These are phyloP conservation scores for Chrysosporium queenslandicum DNA, from an alignment of 2,329 filamentous ascomycete species.

Conservation along the genomic window DNA sequence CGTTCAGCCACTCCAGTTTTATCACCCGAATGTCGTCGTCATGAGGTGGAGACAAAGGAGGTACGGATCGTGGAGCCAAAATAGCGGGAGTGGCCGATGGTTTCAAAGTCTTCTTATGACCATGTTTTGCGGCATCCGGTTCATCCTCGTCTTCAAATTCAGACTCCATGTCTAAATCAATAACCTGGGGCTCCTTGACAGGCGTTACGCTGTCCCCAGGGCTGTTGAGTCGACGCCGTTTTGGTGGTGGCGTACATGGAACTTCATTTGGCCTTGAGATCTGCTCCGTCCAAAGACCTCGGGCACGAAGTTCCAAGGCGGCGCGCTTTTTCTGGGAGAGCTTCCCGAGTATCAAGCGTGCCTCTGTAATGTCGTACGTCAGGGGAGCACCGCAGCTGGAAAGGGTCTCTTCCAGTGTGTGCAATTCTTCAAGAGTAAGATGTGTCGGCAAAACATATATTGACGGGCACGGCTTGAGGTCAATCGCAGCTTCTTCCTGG, in stretches of 20 bases:
- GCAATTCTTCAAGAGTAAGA: constrained; percentile 53
- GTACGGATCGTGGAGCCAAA: neutral
- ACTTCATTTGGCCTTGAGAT: constrained; percentile 5
- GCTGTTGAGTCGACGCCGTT: constrained; percentile 22
- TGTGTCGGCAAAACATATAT: constrained; percentile 67
- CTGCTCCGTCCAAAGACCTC: constrained; percentile 47
- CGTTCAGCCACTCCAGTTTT: constrained; percentile 45
- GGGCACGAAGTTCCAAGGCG: constrained; percentile 63
- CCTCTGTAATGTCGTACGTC: constrained; percentile 63
- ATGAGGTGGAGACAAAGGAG: neutral
- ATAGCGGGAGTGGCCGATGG: constrained; percentile 13
- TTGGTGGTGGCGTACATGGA: constrained; percentile 19
- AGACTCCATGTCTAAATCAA: constrained; percentile 27
- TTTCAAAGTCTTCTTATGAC: constrained; percentile 5
- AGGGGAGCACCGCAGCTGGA: constrained; percentile 46
- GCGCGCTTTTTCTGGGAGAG: constrained; percentile 61
- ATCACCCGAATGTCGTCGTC: constrained; percentile 36
- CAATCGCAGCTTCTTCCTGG: neutral
- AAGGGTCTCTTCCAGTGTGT: constrained; percentile 55
- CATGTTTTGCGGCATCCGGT: neutral
- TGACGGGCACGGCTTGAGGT: constrained; percentile 39
- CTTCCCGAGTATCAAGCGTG: constrained; percentile 63
- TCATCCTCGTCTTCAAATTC: constrained; percentile 23
- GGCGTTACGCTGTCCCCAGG: neutral
- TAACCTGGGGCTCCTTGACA: constrained; percentile 13